Evolutionary conservation across 768 basidiomycete genomes (phyloP).

Genomic region (Suillus clintonianus): DNA sequence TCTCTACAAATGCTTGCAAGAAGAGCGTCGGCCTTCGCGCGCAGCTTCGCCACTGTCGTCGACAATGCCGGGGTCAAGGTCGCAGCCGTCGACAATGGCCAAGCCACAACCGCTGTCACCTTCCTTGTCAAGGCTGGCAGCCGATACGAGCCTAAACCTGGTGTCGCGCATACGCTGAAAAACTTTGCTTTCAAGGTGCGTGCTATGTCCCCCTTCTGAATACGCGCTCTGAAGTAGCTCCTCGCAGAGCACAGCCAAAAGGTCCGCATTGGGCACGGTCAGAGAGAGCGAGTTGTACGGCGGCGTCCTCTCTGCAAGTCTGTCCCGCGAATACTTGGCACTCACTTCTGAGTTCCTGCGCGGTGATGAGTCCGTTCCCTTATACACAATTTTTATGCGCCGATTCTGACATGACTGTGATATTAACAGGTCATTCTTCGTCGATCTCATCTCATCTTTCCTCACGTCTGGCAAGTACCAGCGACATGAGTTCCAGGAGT

Average conservation of each 20-base stretch:
- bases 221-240: neutral
- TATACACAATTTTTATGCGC: neutral
- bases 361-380: slow-evolving; percentile 86
- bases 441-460: slow-evolving; percentile 84
- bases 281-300: slow-evolving; percentile 94
- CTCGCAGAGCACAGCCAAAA: slow-evolving; percentile 78
- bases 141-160: slow-evolving; percentile 84
- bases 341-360: slow-evolving; percentile 93
- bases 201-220: slow-evolving; percentile 2
- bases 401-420: neutral
- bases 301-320: slow-evolving; percentile 81
- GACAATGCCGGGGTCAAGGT: slow-evolving; percentile 84
- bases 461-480: slow-evolving; percentile 81
- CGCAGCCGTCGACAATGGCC: slow-evolving; percentile 79
- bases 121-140: slow-evolving; percentile 92
- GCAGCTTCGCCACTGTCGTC: slow-evolving; percentile 81
- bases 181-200: slow-evolving; percentile 99
- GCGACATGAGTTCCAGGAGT: slow-evolving; percentile 76
- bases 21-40: slow-evolving; percentile 62
- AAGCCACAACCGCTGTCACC: slow-evolving; percentile 84
- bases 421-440: slow-evolving; percentile 74
- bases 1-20: slow-evolving; percentile 57
- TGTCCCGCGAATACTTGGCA: slow-evolving; percentile 88
- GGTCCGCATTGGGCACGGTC: slow-evolving; percentile 87
- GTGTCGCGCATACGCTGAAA: slow-evolving; percentile 92